Evolutionary conservation across 495 filamentous ascomycete genomes (phyloP), one percentile per base, ranked within the genome.

Genomic region (Aspergillus bridgeri): DNA sequence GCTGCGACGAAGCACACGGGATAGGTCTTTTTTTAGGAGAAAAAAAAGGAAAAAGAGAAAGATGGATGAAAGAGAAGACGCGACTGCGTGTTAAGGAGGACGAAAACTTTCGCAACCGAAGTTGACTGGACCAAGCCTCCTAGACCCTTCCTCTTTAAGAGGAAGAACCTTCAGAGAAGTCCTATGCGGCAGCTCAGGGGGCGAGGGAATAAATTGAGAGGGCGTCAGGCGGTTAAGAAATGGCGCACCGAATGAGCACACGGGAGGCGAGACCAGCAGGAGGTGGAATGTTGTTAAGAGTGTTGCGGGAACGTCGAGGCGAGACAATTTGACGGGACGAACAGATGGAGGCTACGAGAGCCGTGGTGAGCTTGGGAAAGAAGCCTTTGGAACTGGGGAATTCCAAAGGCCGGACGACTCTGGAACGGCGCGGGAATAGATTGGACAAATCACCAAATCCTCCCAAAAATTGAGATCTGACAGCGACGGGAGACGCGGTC

Each of bases 121-220:
- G 79, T 82, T 82, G 83, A 87, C 84, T 86, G 87, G 86, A 85
- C 87, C 83, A 86, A 86, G 86, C 83, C 87, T 88, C 84, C 86
- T 86, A 86, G 89, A 93, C 88, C 89, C 90, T 92, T 89, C 90
- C 90, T 87, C 90, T 62, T 73, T 75, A 77, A 94, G 92, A 92
- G 91, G 92, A 95, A 97, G 92, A 93, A 91, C 86, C 87, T 83
- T 81, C 86, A 83, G 86, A 88, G 83, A 81, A 86, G 85, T 91
- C 88, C 89, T 97, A 97, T 97, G 91, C 92, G 92, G 92, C 92
- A 95, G 92, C 89, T 93, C 89, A 84, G 81, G 72, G 71, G 71
- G 74, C 77, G 80, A 77, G 75, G 79, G 76, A 67, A 63, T 68
- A 77, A 77, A 64, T 66, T 71, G 72, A 78, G 78, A 73, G 69